A percentile compares a stretch with the other conserved stretches of the same genome.
phyloP scores from a whole-genome alignment of 2,329 filamentous ascomycete genomes.

The Septoria petroselini region DNA sequence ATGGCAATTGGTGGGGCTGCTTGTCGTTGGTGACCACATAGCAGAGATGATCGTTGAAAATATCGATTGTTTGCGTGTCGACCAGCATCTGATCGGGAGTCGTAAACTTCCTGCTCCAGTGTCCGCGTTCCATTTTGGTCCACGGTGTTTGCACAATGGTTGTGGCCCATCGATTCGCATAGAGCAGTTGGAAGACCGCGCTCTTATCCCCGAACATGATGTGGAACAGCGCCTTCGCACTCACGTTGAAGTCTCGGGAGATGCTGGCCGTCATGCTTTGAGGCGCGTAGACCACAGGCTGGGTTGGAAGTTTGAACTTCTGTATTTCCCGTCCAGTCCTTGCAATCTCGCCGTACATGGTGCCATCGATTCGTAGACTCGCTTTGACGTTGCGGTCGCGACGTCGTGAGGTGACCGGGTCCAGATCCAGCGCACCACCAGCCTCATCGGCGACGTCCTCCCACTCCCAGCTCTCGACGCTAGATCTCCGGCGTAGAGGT shows the following conservation, averaged over 20 bases:
- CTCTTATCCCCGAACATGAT: slow-evolving; percentile 96
- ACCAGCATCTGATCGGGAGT: slow-evolving; percentile 49
- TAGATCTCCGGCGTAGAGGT: slow-evolving; percentile 61
- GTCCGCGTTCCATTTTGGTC: slow-evolving; percentile 62
- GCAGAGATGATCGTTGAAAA: slow-evolving; percentile 56
- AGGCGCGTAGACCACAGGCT: slow-evolving; percentile 80
- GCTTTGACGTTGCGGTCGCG: slow-evolving; percentile 53
- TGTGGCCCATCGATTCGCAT: slow-evolving; percentile 75
- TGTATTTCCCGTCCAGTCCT: slow-evolving; percentile 50
- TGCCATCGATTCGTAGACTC: slow-evolving; percentile 61
- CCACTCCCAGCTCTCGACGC: slow-evolving; percentile 72
- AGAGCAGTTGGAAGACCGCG: slow-evolving; percentile 86
- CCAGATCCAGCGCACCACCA: slow-evolving; percentile 45
- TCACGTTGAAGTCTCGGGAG: slow-evolving; percentile 83
- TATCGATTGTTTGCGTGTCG: slow-evolving; percentile 83
- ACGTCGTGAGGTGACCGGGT: slow-evolving; percentile 40
- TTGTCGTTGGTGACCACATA: slow-evolving; percentile 65
- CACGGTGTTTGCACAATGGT: slow-evolving; percentile 83
- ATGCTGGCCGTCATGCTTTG: slow-evolving; percentile 73
- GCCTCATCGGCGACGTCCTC: slow-evolving; percentile 65
- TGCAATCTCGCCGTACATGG: slow-evolving; percentile 51
- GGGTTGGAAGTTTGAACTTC: slow-evolving; percentile 77
- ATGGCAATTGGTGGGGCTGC: slow-evolving; percentile 79
- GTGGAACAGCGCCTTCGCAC: slow-evolving; percentile 91
- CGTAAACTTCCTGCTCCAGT: slow-evolving; percentile 63